Base-by-base conservation (phyloP, 495 filamentous ascomycete genomes). In the Darksidea phi region DNA sequence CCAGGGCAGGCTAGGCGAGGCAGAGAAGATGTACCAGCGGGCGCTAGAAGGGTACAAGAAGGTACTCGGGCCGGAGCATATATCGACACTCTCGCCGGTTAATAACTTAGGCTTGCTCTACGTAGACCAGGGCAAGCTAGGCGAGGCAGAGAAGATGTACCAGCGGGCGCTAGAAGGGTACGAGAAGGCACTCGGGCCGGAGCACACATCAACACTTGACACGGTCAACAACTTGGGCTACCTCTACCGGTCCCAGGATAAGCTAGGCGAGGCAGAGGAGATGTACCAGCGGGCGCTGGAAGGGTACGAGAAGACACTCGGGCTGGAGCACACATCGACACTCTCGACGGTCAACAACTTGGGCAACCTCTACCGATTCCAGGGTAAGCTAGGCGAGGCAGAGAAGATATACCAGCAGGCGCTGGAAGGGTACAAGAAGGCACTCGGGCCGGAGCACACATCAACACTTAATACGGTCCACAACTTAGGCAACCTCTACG, bases 371-470 rank as follows among this genome's bases (percentile, higher is more conserved):
- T n/a, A n/a, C n/a, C n/a, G n/a, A n/a, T n/a, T n/a, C n/a, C n/a
- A n/a, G n/a, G n/a, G n/a, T n/a, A n/a, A n/a, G n/a, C n/a, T n/a
- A 6, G 48, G 8, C 8, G 11, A 52, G 23, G 48, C 48, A 10
- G 48, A 52, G 17, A 28, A 52, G 23, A 36, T 28, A 36, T 52
- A 28, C 48, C 18, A 52, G 54, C 54, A 18, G 28, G 54, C 54
- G 18, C 54, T 58, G 15, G 11, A 41, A 32, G 54, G 48, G 12
- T 7, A 32, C 6, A 43, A 53, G 54, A 58, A 58, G 54, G 25
- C 54, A 58, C 46, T 50, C 17, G 54, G 54, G 7, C 48, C 17
- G 24, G 43, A 58, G 18, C 20, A 58, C 46, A 58, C 48, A 8
- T 58, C 42, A 47, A 7, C 47, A 47, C 41, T 61, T 1, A n/a